Evolutionary conservation across 2,329 filamentous ascomycete species (phyloP), one percentile per base, ranked within the genome.

Genomic region (Blastomyces silverae): DNA sequence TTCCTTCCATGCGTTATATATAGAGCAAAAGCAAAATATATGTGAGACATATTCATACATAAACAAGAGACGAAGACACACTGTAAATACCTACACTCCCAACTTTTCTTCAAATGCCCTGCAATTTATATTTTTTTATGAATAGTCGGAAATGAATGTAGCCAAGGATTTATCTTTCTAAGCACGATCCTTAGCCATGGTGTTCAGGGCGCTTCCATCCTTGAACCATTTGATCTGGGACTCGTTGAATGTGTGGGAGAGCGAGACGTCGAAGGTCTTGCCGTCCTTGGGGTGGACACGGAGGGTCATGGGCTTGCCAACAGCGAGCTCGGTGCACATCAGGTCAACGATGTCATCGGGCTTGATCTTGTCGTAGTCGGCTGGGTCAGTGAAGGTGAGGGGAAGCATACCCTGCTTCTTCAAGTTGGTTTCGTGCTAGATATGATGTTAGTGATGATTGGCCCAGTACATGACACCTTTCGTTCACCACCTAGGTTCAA

Each of bases 331-430:
- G 57, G 93, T 97, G 85, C 87, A 89, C 74, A 92, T 81, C 66
- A 99, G 83, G 78, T 97, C 92, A 72, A 97, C 87, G 82, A 89
- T 92, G 84, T 96, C 94, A 67, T 94, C 88, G 70, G 92, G 90
- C 77, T 89, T 87, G 79, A 99, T 92, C 86, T 91, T 96, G 79
- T 99, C 94, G 80, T 99, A 99, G 80, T 99, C 94, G 77, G 89
- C 93, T 65, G 93, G 93, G 77, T 97, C 88, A 65, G 87, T 81
- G 83, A 99, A 99, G 73, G 92, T 97, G 70, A 99, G 86, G 74
- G 94, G 94, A 82, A 99, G 90, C 93, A 99, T 97, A 82, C 94
- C 94, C 87, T 99, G 94, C 89, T 99, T 99, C 91, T 99, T 99
- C 84, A 99, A 82, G 87, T 99, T 99, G 84, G 94, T 99, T 86